Base-by-base conservation (phyloP, 2,329 filamentous ascomycete species). In the Trichoderma gracile region DNA sequence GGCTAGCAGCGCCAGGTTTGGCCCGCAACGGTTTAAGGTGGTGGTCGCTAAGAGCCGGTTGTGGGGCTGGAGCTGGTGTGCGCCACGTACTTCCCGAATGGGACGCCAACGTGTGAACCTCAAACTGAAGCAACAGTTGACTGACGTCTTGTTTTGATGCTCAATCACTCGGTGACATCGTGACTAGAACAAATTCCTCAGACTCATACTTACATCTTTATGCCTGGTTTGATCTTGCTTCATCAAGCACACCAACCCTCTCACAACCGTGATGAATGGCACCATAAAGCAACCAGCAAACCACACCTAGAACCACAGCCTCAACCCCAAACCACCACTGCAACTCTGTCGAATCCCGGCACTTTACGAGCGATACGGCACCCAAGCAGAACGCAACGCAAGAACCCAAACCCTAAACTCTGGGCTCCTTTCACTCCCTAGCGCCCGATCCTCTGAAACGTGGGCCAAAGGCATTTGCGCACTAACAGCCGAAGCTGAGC, bases 371-470 rank as follows among this genome's bases (percentile, higher is more conserved):
- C 56, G n/a, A 59, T 59, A 47, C 45, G 56, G 45, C 17, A 12
- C 33, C 12, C 12, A 14, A 21, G 38, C 27, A 8, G 9, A 21
- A 25, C n/a, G 19, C 33, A 17, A 54, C n/a, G 33, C 52, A 17
- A 42, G 25, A 42, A 27, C 27, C 15, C 45, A 33, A 59, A 19
- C 33, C 56, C 56, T 40, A 30, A 50, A 42, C 38, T 15, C 46
- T 10, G 19, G 49, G 23, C 33, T 27, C 30, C 30, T 33, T 33
- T 33, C 8, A 33, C 30, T 9, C 4, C 10, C 40, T 59, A 59
- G 56, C 45, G 56, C 17, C 17, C 56, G 56, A 59, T 59, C 56
- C 56, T 50, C 25, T 46, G 56, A 47, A 33, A 59, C 56, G 56
- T 59, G 56, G 56, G 21, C 21, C 21, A 21, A 21, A 8, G 23